Evolutionary conservation across 2,329 filamentous ascomycete species (phyloP).

Genomic region (Teratosphaeria destructans): DNA sequence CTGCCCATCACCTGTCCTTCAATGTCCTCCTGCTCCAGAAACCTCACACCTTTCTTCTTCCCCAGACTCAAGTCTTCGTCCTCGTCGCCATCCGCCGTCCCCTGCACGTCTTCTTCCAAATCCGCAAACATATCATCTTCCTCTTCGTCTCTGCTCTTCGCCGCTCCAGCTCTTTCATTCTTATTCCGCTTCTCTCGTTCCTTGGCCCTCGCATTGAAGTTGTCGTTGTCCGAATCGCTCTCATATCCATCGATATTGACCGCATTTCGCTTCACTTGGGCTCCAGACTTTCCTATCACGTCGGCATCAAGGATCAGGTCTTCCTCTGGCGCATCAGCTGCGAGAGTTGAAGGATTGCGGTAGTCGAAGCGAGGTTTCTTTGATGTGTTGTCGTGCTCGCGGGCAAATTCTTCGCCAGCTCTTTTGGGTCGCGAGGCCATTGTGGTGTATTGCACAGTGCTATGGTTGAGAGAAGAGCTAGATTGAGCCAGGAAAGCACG

Average conservation of each 20-base stretch:
- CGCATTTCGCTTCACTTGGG: constrained; percentile 76
- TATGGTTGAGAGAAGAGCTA: not conserved
- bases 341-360: constrained; percentile 86
- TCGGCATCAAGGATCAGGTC: constrained; percentile 71
- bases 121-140: constrained; percentile 82
- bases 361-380: constrained; percentile 90
- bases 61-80: constrained; percentile 41
- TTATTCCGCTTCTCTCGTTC: constrained; percentile 26
- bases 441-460: constrained; percentile 28
- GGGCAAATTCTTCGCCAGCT: constrained; percentile 68
- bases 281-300: constrained; percentile 67
- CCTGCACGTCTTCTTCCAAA: constrained; percentile 44
- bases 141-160: constrained; percentile 45
- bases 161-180: constrained; percentile 17
- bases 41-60: constrained; percentile 51
- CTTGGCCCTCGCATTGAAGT: constrained; percentile 61
- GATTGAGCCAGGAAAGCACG: not conserved
- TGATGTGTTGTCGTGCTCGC: constrained; percentile 56
- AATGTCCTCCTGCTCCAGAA: constrained; percentile 55
- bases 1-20: constrained; percentile 67
- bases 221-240: constrained; percentile 83
- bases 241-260: constrained; percentile 97
- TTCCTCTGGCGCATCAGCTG: constrained; percentile 66
- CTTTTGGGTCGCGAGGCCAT: constrained; percentile 61
- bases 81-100: constrained; percentile 38